Percentiles rank a stretch among this genome's conserved stretches.
Conservation (phyloP, 2,329 filamentous ascomycete species). For the Sphaerostilbella broomeana region DNA sequence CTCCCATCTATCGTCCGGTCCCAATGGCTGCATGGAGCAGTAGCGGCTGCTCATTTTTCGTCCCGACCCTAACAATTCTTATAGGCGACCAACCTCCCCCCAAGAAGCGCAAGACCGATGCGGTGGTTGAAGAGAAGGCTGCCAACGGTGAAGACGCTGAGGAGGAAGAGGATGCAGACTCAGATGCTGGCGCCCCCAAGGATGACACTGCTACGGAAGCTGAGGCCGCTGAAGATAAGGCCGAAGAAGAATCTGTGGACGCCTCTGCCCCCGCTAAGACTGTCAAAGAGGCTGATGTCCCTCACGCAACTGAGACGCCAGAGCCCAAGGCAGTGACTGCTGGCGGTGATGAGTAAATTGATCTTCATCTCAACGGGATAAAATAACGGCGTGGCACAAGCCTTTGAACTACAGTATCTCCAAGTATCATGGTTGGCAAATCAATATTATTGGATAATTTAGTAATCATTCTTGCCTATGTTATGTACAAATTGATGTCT, state of each 20-base stretch:
- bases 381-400: too few relatives aligned
- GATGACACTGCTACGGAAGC: conserved; percentile 16
- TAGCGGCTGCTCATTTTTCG: not conserved
- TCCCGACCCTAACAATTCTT: not conserved
- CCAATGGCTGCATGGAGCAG: too few relatives aligned
- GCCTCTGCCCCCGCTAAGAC: conserved; percentile 21
- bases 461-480: too few relatives aligned
- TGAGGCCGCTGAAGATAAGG: conserved; percentile 15
- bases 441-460: too few relatives aligned
- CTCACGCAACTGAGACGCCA: conserved; percentile 18
- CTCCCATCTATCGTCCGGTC: too few relatives aligned
- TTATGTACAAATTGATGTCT: too few relatives aligned
- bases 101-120: conserved; percentile 46
- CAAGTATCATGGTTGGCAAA: too few relatives aligned
- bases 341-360: conserved; percentile 24
- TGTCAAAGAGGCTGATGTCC: conserved; percentile 21
- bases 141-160: conserved; percentile 31
- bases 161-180: conserved; percentile 26
- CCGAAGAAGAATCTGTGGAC: conserved; percentile 15
- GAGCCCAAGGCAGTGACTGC: conserved; percentile 25
- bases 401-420: too few relatives aligned
- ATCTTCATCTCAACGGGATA: too few relatives aligned
- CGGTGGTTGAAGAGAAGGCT: conserved; percentile 24
- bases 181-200: conserved; percentile 20
- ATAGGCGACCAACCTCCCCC: conserved; percentile 36